Evolutionary conservation across 2,329 filamentous ascomycete genomes (phyloP).

Genomic region (Aspergillus texensis): DNA sequence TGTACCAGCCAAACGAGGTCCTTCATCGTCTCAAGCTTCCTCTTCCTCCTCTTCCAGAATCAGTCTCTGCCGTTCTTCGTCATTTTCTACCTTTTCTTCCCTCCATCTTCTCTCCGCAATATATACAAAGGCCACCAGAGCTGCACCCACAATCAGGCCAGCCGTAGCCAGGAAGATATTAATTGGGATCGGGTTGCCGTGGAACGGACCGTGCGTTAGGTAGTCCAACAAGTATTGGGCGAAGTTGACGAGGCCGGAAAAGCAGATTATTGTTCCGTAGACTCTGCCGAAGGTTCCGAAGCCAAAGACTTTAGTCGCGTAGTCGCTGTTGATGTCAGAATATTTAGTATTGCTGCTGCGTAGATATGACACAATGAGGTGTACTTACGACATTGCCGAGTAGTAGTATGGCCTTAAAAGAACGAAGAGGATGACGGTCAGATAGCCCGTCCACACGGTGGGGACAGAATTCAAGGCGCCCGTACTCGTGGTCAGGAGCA

Average conservation of each 20-base stretch:
- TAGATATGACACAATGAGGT: background rate
- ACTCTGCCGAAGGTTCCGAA: conserved; percentile 90
- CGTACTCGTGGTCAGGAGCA: conserved; percentile 71
- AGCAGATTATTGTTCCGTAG: conserved; percentile 85
- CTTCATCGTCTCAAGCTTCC: too few species aligned
- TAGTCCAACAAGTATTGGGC: conserved; percentile 78
- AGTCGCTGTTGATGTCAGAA: conserved; percentile 59
- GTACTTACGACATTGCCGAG: conserved; percentile 71
- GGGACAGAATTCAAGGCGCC: conserved; percentile 77
- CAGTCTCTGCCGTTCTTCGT: conserved; percentile 31
- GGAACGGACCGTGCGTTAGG: conserved; percentile 71
- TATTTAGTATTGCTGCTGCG: background rate
- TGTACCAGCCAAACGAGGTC: too few species aligned
- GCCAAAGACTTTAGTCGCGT: conserved; percentile 87
- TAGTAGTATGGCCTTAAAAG: conserved; percentile 89
- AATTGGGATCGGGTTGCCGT: conserved; percentile 74
- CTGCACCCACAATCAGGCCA: conserved; percentile 66
- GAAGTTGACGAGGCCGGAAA: conserved; percentile 82
- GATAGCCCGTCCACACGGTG: conserved; percentile 64
- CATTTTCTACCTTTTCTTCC: conserved; percentile 15
- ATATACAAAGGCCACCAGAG: conserved; percentile 67
- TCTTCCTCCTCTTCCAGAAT: conserved; percentile 26
- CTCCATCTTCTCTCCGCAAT: conserved; percentile 22
- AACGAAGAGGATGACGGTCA: conserved; percentile 80
- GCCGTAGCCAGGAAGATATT: conserved; percentile 68